Evolutionary conservation across 163 green algal species (phyloP).

Genomic region (Scenedesmus sp.): DNA sequence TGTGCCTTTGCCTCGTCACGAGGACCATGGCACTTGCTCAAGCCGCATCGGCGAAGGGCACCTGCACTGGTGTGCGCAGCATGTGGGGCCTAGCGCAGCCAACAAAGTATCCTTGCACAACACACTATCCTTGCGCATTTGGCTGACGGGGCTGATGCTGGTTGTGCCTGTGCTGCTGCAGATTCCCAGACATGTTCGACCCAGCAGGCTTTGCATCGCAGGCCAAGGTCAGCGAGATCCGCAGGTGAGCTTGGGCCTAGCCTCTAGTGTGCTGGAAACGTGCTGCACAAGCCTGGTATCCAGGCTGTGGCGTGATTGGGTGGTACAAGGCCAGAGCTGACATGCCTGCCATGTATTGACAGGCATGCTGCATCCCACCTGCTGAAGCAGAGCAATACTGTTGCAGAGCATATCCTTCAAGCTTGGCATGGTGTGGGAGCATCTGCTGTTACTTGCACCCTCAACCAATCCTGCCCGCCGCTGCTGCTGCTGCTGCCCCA

Average conservation of each 20-base stretch:
- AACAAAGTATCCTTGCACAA: not conserved
- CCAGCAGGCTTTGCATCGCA: constrained; percentile 20
- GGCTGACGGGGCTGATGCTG: not conserved
- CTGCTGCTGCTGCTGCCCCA: not conserved
- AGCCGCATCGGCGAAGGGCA: not conserved
- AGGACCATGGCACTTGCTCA: too few relatives aligned
- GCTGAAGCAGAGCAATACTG: too few relatives aligned
- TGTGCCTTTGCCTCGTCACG: too few relatives aligned
- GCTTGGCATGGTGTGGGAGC: too few relatives aligned
- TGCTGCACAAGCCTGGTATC: not conserved
- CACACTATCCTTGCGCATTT: not conserved
- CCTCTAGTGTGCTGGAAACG: not conserved
- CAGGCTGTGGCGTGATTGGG: not conserved
- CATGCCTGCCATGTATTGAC: too few relatives aligned
- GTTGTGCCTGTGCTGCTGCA: not conserved
- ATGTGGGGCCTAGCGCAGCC: not conserved
- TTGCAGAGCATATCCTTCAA: too few relatives aligned
- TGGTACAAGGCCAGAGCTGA: too few relatives aligned
- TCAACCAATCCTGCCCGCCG: too few relatives aligned
- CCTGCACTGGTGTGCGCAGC: not conserved
- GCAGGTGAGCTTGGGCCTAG: constrained; percentile 25
- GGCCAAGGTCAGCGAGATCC: constrained; percentile 50
- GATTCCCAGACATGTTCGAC: constrained; percentile 67
- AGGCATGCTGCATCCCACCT: too few relatives aligned
- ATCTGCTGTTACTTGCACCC: too few relatives aligned